These are phyloP conservation scores for Cystobasidium slooffiae DNA, from an alignment of 1,284 basidiomycete genomes.

Conservation along the genomic window DNA sequence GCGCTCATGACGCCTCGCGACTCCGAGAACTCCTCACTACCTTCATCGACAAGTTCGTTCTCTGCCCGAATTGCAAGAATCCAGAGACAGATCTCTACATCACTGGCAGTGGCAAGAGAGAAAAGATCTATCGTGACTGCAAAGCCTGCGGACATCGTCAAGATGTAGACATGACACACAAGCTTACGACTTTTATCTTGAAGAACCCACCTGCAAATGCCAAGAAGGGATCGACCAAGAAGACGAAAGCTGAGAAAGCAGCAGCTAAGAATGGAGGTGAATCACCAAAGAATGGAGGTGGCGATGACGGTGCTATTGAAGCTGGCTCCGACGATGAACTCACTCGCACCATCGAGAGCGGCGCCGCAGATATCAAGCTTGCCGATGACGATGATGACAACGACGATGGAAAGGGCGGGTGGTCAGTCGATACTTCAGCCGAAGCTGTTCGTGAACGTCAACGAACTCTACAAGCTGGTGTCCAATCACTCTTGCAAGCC, in stretches of 20 bases:
- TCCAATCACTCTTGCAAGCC: constrained; percentile 63
- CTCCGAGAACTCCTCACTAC: constrained; percentile 93
- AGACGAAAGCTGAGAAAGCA: constrained; percentile 65
- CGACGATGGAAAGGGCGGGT: constrained; percentile 67
- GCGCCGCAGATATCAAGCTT: constrained; percentile 58
- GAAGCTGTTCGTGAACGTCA: constrained; percentile 87
- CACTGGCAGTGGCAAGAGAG: constrained; percentile 67
- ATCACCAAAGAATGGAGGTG: constrained; percentile 47
- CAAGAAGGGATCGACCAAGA: constrained; percentile 59
- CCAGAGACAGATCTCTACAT: constrained; percentile 97
- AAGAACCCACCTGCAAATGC: constrained; percentile 89
- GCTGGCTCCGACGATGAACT: constrained; percentile 59
- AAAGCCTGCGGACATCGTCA: constrained; percentile 96
- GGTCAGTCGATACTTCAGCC: constrained; percentile 89
- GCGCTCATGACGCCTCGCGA: constrained; percentile 88
- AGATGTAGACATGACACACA: constrained; percentile 94
- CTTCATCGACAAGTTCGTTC: constrained; percentile 95
- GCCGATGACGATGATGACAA: constrained; percentile 55
- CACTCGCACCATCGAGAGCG: constrained; percentile 63
- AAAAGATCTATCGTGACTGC: constrained; percentile 93
- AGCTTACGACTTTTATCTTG: constrained; percentile 92
- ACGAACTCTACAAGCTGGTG: constrained; percentile 71
- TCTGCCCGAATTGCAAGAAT: constrained; percentile 98
- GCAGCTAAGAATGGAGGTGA: constrained; percentile 56
- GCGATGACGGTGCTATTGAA: constrained; percentile 50